A percentile compares a stretch with the other conserved stretches of the same genome.
Conservation (phyloP, 495 filamentous ascomycete species). For the Stereocaulon alpinum region DNA sequence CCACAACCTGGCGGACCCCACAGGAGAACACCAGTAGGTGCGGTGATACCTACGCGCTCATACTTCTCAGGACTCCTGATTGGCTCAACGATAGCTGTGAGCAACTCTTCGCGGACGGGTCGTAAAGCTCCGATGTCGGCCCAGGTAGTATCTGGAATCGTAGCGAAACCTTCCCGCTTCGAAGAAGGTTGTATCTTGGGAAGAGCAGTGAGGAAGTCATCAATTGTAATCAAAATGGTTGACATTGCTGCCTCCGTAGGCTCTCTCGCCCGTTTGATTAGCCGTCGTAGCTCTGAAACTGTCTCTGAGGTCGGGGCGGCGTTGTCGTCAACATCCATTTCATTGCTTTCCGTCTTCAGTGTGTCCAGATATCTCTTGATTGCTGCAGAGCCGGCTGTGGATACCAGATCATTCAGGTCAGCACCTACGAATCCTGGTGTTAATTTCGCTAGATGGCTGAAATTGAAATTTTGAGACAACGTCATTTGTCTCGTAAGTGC, state of each 20-base stretch:
- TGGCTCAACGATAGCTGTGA: conserved; percentile 83
- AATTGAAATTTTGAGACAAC: conserved; percentile 64
- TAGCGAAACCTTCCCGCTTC: conserved; percentile 93
- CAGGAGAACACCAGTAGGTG: conserved; percentile 82
- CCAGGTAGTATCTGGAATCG: conserved; percentile 96
- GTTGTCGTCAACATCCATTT: conserved; percentile 43
- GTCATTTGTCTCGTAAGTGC: conserved; percentile 63
- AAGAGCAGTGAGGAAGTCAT: conserved; percentile 67
- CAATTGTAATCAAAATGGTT: conserved; percentile 39
- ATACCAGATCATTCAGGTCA: conserved; percentile 78
- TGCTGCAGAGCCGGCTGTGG: conserved; percentile 56
- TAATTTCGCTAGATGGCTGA: conserved; percentile 67
- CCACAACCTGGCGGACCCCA: conserved; percentile 97
- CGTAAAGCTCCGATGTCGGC: conserved; percentile 79
- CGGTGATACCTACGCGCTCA: conserved; percentile 68
- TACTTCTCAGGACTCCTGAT: conserved; percentile 80
- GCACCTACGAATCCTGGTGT: conserved; percentile 94
- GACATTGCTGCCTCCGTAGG: conserved; percentile 33
- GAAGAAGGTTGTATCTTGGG: conserved; percentile 84
- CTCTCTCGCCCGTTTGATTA: conserved; percentile 44
- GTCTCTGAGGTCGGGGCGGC: conserved; percentile 28
- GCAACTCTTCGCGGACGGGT: conserved; percentile 68
- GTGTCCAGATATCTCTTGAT: conserved; percentile 49
- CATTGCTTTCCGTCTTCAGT: conserved; percentile 40
- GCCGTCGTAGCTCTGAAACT: conserved; percentile 41